phyloP scores from a whole-genome alignment of 176 grass and related monocot genomes.

The Tillandsia fasciculata region DNA sequence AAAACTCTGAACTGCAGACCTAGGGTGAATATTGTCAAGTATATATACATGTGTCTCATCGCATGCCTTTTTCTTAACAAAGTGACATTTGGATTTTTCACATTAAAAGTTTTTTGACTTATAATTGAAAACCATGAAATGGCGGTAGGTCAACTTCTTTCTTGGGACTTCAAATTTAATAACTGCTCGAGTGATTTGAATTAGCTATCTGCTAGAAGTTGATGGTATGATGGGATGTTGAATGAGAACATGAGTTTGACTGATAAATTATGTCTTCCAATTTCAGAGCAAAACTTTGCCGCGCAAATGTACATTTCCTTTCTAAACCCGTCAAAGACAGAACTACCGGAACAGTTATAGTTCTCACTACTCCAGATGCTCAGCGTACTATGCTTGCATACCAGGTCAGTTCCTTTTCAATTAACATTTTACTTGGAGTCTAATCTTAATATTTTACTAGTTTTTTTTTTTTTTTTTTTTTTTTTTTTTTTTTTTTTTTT shows the following conservation, averaged over 20 bases:
- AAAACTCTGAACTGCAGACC: too few species aligned
- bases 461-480: not conserved
- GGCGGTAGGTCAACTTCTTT: too few species aligned
- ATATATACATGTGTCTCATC: too few species aligned
- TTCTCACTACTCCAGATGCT: conserved; percentile 90
- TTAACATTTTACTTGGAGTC: not conserved
- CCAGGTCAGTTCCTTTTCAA: conserved; percentile 44
- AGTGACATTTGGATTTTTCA: too few species aligned
- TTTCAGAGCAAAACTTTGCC: conserved; percentile 50
- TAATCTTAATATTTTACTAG: not conserved
- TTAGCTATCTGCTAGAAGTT: too few species aligned
- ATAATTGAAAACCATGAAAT: too few species aligned
- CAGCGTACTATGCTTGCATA: conserved; percentile 95
- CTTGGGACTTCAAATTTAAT: not conserved
- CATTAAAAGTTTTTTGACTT: too few species aligned
- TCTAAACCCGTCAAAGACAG: conserved; percentile 75
- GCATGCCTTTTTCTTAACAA: too few species aligned
- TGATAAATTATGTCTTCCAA: not conserved
- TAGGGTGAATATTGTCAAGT: too few species aligned
- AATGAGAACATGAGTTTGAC: too few species aligned
- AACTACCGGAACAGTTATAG: conserved; percentile 89
- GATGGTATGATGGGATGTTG: too few species aligned
- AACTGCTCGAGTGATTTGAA: not conserved
- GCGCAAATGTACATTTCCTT: conserved; percentile 88
- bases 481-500: not conserved